A percentile compares a stretch with the other conserved stretches of the same genome.
These are phyloP conservation scores for Sporothrix mexicana DNA, from an alignment of 2,329 filamentous ascomycete species.

Conservation along the genomic window DNA sequence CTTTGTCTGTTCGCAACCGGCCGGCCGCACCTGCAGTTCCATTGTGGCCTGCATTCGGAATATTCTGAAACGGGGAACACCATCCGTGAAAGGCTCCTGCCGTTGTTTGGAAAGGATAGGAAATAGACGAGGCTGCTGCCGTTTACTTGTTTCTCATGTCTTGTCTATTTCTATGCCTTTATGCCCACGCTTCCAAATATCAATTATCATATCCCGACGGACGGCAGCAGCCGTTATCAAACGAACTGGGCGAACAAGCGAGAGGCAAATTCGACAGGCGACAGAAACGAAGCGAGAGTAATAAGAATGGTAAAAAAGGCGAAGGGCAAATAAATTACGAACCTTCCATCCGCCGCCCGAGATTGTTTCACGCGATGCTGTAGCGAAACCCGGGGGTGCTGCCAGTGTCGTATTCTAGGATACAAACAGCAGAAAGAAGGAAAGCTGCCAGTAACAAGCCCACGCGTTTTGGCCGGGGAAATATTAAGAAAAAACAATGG, in stretches of 20 bases:
- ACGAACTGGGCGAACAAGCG: neutral
- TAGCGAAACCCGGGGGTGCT: conserved; percentile 23
- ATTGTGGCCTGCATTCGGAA: conserved; percentile 20
- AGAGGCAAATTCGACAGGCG: conserved; percentile 9
- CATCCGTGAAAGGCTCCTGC: neutral
- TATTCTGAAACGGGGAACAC: conserved; percentile 28
- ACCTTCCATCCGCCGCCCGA: conserved; percentile 15
- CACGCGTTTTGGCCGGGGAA: conserved; percentile 2
- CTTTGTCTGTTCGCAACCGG: neutral
- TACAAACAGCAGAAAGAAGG: too few species aligned
- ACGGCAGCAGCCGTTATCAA: conserved; percentile 14
- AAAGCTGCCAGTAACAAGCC: neutral
- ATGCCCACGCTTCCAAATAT: too few species aligned
- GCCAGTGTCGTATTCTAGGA: conserved; percentile 20
- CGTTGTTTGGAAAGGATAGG: neutral
- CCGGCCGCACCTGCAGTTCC: neutral
- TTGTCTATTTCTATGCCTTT: too few species aligned
- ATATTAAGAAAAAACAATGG: neutral
- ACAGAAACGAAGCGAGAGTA: neutral
- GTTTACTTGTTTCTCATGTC: too few species aligned
- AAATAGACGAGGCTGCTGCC: too few species aligned
- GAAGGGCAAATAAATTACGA: conserved; percentile 3
- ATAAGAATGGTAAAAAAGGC: too few species aligned
- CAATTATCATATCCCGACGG: neutral
- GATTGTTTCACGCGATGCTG: conserved; percentile 27